Evolutionary conservation across 108 stramenopile genomes (phyloP), one percentile per base, ranked within the genome.

Genomic region (Skeletonema marinoi): DNA sequence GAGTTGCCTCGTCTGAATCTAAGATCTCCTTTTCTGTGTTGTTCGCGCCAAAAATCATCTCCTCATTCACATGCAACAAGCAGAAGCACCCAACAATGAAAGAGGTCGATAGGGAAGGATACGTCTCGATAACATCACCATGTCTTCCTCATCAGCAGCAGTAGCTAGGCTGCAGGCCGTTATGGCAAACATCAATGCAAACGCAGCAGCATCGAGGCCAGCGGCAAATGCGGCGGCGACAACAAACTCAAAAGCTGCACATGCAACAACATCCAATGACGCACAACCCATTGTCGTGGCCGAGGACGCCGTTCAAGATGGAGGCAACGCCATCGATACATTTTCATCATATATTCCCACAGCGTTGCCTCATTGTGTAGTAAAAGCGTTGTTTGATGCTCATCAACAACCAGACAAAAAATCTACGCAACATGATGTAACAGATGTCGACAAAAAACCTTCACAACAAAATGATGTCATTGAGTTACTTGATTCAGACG

Each of bases 271-370:
- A 19, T 56, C 54, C 19, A 25, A 25, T 56, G 44, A 46, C 44
- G 11, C 54, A 56, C 54, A 56, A 9, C 54, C 54, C 5, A n/a
- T 25, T 56, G 54, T 10, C 8, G 17, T 56, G 6, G 60, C 86
- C 33, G 84, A 85, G 62, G 84, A 85, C 65, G 76, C 75, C 12
- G 50, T 48, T 14, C 25, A 74, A 21, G 70, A 78, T n/a, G 81
- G 65, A 21, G 86, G 86, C 10, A 42, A 73, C 31, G 73, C 84
- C 42, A 87, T 87, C 31, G 84, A 74, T 31, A 85, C 81, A 19
- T 85, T 82, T 74, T 59, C 58, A 44, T 67, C 65, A 3, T 85
- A 82, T 59, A 17, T 67, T 30, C 84, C 84, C 1, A 71, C 77
- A 12, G 72, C 83, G 12, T 44, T 87, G 54, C 83, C 86, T 35